Evolutionary conservation across 2,329 filamentous ascomycete species (phyloP), one percentile per base, ranked within the genome.

Genomic region (Karstenula rhodostoma): DNA sequence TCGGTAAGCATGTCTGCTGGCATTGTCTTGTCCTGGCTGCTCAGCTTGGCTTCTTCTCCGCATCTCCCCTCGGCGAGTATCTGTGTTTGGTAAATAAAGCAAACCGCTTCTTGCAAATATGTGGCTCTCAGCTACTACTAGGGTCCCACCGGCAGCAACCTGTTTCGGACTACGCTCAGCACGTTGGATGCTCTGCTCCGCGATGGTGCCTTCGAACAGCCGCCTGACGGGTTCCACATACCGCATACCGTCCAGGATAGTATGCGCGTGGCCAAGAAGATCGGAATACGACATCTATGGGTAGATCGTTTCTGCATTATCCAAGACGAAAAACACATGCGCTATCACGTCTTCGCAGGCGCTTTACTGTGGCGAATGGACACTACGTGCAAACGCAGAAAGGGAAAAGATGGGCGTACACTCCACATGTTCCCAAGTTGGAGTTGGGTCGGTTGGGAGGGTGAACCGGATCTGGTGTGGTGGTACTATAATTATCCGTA

Each of bases 271-370:
- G 37, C 43, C 6, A 43, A 32, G 13, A 6, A 43, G 25, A 23
- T 59, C 19, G 60, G 51, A n/a, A 29, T 48, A n/a, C 29, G 42
- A 29, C 56, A 58, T 40, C 56, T 62, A 7, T 56, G 60, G 60
- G 61, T 63, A 10, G 61, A 63, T 53, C 32, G 54, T 3, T 58
- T 63, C 23, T n/a, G n/a, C n/a, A n/a, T n/a, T n/a, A n/a, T n/a
- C n/a, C n/a, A n/a, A n/a, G n/a, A n/a, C n/a, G n/a, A n/a, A n/a
- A n/a, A n/a, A n/a, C n/a, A n/a, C n/a, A n/a, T n/a, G n/a, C n/a
- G n/a, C n/a, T n/a, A n/a, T n/a, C n/a, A n/a, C n/a, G n/a, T n/a
- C n/a, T n/a, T n/a, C n/a, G n/a, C n/a, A n/a, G n/a, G n/a, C n/a
- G n/a, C n/a, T n/a, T n/a, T n/a, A n/a, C n/a, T n/a, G n/a, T n/a